Evolutionary conservation across 164 flowering plant genomes (phyloP).

Genomic region (Vitis rotundifolia): DNA sequence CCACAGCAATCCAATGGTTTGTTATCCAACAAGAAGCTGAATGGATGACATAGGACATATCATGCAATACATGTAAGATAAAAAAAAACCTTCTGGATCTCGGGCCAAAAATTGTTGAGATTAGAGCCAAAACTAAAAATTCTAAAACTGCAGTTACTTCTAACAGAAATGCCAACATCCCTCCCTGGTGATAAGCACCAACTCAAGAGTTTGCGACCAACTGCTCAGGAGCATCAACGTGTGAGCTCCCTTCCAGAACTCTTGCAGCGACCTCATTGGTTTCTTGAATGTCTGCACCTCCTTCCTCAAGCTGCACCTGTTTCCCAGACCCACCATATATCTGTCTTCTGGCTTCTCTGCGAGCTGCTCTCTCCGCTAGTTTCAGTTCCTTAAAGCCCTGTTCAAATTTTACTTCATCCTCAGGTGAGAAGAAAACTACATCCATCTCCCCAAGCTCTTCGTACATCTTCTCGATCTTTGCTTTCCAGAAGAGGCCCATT

Average conservation of each 20-base stretch:
- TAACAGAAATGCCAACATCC: no score
- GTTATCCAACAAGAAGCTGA: no score
- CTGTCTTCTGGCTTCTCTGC: constrained; percentile 40
- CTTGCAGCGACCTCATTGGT: constrained; percentile 4
- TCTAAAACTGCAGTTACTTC: no score
- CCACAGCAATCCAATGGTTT: no score
- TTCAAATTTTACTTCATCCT: constrained; percentile 56
- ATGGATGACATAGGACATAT: no score
- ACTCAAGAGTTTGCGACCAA: not conserved
- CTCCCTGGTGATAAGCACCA: no score
- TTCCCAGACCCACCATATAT: constrained; percentile 31
- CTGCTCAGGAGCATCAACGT: not conserved
- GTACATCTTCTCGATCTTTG: constrained; percentile 64
- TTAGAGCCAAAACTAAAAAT: no score
- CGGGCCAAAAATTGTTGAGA: no score
- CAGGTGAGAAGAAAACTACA: constrained; percentile 56
- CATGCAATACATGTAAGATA: no score
- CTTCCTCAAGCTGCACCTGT: constrained; percentile 23
- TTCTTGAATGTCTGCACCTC: constrained; percentile 1
- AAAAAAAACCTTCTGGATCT: no score
- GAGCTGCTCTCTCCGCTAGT: constrained; percentile 34
- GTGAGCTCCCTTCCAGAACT: constrained; percentile 11
- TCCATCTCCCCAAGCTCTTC: constrained; percentile 57
- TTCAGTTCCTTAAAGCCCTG: constrained; percentile 41
- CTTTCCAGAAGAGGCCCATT: constrained; percentile 67